These are phyloP conservation scores for Lentinus tigrinus DNA, from an alignment of 768 basidiomycete genomes.

Conservation along the genomic window DNA sequence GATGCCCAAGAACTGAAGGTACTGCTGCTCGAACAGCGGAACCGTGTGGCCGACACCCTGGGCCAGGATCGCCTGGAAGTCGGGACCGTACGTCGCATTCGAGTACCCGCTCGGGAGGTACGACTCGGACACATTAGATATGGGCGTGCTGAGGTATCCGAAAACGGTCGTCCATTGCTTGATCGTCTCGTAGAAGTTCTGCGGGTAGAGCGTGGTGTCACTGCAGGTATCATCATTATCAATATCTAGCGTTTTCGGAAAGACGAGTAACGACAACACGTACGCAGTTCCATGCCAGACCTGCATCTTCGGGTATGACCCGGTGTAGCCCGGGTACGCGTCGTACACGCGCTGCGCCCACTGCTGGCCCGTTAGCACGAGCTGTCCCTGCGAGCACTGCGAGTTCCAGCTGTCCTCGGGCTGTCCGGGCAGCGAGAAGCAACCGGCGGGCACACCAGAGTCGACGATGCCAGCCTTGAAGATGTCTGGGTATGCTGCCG, in stretches of 20 bases:
- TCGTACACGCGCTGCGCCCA: constrained; percentile 47
- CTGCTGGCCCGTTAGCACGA: constrained; percentile 44
- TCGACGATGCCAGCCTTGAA: constrained; percentile 48
- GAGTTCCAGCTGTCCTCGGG: constrained; percentile 12
- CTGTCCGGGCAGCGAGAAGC: constrained; percentile 44
- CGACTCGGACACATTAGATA: constrained; percentile 31
- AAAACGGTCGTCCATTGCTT: constrained; percentile 60
- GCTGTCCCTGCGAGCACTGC: constrained; percentile 45
- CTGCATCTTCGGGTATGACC: constrained; percentile 50
- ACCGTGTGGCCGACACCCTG: constrained; percentile 50
- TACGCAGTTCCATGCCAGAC: constrained; percentile 54
- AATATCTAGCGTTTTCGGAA: no score
- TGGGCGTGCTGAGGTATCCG: constrained; percentile 41
- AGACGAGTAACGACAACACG: neutral
- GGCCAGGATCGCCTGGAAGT: constrained; percentile 50
- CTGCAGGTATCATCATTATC: constrained; percentile 20
- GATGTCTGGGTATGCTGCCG: constrained; percentile 54
- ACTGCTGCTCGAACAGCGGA: constrained; percentile 47
- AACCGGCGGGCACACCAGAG: constrained; percentile 54
- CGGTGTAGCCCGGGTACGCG: constrained; percentile 56
- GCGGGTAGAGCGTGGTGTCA: constrained; percentile 49
- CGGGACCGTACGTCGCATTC: constrained; percentile 46
- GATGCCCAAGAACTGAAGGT: constrained; percentile 49
- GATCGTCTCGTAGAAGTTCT: constrained; percentile 51
- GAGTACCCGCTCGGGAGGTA: constrained; percentile 50